Percentiles rank a stretch among this genome's conserved stretches.
These are phyloP conservation scores for Platanthera zijinensis DNA, from an alignment of 106 monocot species.

Conservation along the genomic window DNA sequence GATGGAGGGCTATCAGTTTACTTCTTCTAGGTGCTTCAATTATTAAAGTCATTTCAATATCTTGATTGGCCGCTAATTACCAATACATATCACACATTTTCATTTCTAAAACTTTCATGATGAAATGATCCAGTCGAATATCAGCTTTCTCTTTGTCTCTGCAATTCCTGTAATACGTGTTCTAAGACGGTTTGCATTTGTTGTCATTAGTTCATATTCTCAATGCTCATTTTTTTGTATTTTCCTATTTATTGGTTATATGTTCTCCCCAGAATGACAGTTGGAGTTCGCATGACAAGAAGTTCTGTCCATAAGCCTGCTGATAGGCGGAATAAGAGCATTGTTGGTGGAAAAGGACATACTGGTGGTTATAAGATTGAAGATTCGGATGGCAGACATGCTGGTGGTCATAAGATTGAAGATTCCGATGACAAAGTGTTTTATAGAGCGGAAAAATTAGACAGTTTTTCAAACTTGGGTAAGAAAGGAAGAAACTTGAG, in stretches of 20 bases:
- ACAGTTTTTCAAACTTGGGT: background rate
- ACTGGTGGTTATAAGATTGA: background rate
- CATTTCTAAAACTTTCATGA: background rate
- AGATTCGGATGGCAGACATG: background rate
- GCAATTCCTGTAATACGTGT: background rate
- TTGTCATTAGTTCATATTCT: background rate
- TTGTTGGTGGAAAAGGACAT: background rate
- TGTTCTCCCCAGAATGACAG: constrained; percentile 8
- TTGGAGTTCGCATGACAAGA: constrained; percentile 11
- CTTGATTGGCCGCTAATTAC: background rate
- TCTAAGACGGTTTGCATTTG: background rate
- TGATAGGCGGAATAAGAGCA: background rate
- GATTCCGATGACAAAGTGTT: background rate
- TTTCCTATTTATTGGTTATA: constrained; percentile 7
- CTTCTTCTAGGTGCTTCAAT: no score
- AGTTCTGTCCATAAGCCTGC: background rate
- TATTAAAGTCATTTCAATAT: background rate
- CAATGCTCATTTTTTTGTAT: background rate
- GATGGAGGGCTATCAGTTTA: no score
- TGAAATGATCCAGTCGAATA: background rate
- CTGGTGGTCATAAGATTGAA: background rate
- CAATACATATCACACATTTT: background rate
- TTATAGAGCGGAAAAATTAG: background rate
- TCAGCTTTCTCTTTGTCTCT: background rate
- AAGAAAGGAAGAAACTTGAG: background rate